Evolutionary conservation across 148 eudicot species (phyloP).

Genomic region (Beta vulgaris): DNA sequence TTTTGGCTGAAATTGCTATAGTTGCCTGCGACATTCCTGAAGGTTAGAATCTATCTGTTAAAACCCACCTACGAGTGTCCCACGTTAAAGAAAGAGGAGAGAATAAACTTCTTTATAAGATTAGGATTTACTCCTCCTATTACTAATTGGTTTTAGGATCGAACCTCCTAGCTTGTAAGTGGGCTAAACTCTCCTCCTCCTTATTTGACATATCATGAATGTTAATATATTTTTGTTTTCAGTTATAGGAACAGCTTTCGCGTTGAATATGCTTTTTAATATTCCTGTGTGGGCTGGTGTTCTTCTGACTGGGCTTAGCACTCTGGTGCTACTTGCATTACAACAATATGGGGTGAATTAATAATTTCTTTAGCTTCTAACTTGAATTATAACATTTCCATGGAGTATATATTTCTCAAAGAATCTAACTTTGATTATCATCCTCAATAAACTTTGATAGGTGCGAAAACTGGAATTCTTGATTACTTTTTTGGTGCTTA

Average conservation of each 20-base stretch:
- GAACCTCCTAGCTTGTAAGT: too few species aligned
- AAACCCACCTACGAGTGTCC: too few species aligned
- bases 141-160: too few species aligned
- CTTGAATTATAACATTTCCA: not conserved
- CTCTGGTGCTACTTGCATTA: slow-evolving; percentile 75
- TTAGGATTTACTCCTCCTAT: too few species aligned
- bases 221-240: slow-evolving; percentile 11
- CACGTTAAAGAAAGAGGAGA: too few species aligned
- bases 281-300: slow-evolving; percentile 92
- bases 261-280: slow-evolving; percentile 86
- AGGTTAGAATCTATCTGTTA: slow-evolving; percentile 44
- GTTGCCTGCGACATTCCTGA: slow-evolving; percentile 99
- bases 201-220: too few species aligned
- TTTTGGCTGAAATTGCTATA: slow-evolving; percentile 87
- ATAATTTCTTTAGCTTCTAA: not conserved
- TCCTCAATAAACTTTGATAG: slow-evolving; percentile 34
- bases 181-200: too few species aligned
- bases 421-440: slow-evolving; percentile 15
- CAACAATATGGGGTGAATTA: slow-evolving; percentile 89
- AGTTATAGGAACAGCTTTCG: slow-evolving; percentile 99
- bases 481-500: slow-evolving; percentile 76
- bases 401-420: not conserved
- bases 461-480: slow-evolving; percentile 95
- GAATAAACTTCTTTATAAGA: too few species aligned
- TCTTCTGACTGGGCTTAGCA: slow-evolving; percentile 91